A percentile compares a stretch with the other conserved stretches of the same genome.
Evolutionary conservation across 2,329 filamentous ascomycete species (phyloP).

Genomic region (Paramyrothecium sp.): DNA sequence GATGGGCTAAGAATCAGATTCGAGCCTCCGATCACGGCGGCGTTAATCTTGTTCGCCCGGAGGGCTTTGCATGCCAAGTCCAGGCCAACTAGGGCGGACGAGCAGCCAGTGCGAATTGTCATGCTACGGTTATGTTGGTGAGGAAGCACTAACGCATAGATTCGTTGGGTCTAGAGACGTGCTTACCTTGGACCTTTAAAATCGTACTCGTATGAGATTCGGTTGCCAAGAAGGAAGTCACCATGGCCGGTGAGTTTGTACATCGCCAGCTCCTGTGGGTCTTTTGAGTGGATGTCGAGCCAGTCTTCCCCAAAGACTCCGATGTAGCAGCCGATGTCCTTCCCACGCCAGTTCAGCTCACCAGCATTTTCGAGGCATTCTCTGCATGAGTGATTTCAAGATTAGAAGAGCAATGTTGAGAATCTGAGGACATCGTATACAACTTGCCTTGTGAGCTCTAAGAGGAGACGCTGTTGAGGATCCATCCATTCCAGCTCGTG

Average conservation of each 20-base stretch:
- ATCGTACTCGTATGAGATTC: constrained; percentile 25
- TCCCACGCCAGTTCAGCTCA: neutral
- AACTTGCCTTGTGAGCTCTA: constrained; percentile 18
- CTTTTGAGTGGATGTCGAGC: neutral
- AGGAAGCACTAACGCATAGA: no score
- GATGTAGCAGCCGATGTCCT: constrained; percentile 2
- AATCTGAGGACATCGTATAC: no score
- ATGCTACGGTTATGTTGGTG: constrained; percentile 12
- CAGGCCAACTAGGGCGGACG: constrained; percentile 20
- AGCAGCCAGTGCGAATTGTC: constrained; percentile 32
- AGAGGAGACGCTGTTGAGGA: constrained; percentile 25
- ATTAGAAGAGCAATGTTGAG: no score
- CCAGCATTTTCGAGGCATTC: constrained; percentile 6
- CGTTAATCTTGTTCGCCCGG: constrained; percentile 12
- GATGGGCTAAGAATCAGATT: constrained; percentile 7
- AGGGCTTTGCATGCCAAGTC: constrained; percentile 24
- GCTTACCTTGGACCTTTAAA: constrained; percentile 26
- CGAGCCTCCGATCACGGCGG: constrained; percentile 19
- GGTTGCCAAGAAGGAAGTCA: constrained; percentile 20
- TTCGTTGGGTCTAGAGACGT: neutral
- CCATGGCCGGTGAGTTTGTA: constrained; percentile 11
- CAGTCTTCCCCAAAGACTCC: constrained; percentile 4
- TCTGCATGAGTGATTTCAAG: constrained; percentile 9
- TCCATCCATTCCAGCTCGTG: constrained; percentile 10
- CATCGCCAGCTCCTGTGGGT: constrained; percentile 6